Evolutionary conservation across 1,139 yeast species (phyloP), one percentile per base, ranked within the genome.

Genomic region (Yamadazyma membranifaciens): DNA sequence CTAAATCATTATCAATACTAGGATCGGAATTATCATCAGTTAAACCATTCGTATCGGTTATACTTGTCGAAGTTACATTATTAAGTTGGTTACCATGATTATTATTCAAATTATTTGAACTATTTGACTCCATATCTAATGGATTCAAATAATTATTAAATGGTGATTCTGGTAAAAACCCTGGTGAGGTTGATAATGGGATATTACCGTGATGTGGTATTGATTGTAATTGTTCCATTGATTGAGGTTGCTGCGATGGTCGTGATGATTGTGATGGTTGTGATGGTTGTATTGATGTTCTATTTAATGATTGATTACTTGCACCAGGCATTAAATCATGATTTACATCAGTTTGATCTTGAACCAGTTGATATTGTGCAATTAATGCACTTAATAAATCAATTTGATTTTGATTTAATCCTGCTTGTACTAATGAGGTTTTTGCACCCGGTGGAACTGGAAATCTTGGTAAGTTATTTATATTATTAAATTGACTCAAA

Each of bases 401-500:
- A 15, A 84, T 83, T 56, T 84, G 91, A 34, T 78, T 80, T 45
- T 73, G 78, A 6, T 80, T 68, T 36, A 83, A 67, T 0, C 92
- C 92, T 1, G 83, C 87, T 15, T 79, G 75, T 13, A 73, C 74
- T 36, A 84, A 60, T 0, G 87, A 76, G 15, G 69, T 64, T 47
- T 80, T 75, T 1, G 89, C 91, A 4, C 87, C 87, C 5, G 81
- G 81, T 1, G 92, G 92, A 2, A 84, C 87, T 0, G 78, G 77
- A 30, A 81, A 80, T 49, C 77, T 75, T 14, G 87, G 87, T 26
- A 81, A 59, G 16, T 57, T 49, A 38, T 43, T 47, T 22, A 51
- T 38, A 27, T 44, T 37, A 34, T 43, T 46, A 25, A 51, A 40
- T 20, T 41, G 34, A 27, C 29, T 33, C 6, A 33, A 26, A 30